phyloP scores from a whole-genome alignment of 495 filamentous ascomycete genomes.

The Bacidia gigantensis region DNA sequence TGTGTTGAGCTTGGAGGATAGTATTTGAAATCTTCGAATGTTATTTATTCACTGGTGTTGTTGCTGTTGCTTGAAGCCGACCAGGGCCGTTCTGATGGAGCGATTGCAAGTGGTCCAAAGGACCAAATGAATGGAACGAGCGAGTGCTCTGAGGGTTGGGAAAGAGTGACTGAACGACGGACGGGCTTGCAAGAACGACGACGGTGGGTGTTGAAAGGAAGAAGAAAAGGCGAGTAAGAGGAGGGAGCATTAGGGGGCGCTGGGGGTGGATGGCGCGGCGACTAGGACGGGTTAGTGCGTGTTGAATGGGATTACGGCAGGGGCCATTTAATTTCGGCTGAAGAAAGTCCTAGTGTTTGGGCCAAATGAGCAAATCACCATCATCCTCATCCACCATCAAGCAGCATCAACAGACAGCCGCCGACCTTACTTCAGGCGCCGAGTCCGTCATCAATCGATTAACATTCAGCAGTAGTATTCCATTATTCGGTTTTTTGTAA shows the following conservation, averaged over 20 bases:
- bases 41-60: not conserved
- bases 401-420: not conserved
- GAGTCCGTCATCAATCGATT: not conserved
- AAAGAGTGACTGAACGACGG: conserved; percentile 14
- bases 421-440: not conserved
- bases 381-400: too few relatives aligned
- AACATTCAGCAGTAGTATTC: too few relatives aligned
- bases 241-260: not conserved
- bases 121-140: conserved; percentile 20
- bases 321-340: not conserved
- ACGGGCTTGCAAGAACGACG: conserved; percentile 6
- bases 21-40: not conserved
- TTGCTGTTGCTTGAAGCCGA: conserved; percentile 12
- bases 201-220: conserved; percentile 1
- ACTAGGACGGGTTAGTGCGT: not conserved
- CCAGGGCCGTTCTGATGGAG: conserved; percentile 17
- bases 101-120: conserved; percentile 8
- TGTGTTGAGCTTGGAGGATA: not conserved
- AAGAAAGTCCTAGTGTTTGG: too few relatives aligned
- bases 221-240: conserved; percentile 8
- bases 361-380: too few relatives aligned
- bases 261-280: not conserved
- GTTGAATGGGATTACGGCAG: not conserved
- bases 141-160: conserved; percentile 19
- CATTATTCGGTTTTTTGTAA: too few relatives aligned